Base-by-base conservation (phyloP, 176 grass and related monocot genomes). In the Oryza officinalis region DNA sequence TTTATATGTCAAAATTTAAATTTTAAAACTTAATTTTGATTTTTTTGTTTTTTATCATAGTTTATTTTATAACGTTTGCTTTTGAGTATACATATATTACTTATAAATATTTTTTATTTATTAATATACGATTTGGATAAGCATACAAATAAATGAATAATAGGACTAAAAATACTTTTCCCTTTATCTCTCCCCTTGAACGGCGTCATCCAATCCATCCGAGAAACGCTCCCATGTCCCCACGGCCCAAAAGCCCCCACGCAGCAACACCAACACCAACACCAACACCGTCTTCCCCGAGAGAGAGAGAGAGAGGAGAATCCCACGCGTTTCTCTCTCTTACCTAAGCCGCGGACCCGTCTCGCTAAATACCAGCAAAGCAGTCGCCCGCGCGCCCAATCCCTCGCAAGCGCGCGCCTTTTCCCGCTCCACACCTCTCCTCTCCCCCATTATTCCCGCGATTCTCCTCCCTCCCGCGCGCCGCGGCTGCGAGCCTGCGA, bases 381-480 rank as follows among this genome's bases (percentile, higher is more conserved):
- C 57, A 9, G 2, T 11, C 57, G 2, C 57, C 30, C 75, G 78
- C 74, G 22, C 66, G 65, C 81, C 84, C 85, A 86, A 10, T 50
- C 49, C 23, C 32, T 75, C 81, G 25, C 81, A 75, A 70, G 20
- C 59, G 70, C 76, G 82, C 82, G 87, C 77, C 91, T 79, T 90
- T 87, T 85, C 84, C 70, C 80, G 44, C 80, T 69, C 63, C 27
- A 23, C 83, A 20, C 83, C 37, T 33, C 87, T 41, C 80, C n/a
- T n/a, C n/a, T n/a, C 81, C 45, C 80, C 81, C 84, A 91, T 80
- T 80, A 83, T 87, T 84, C 89, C 81, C 89, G 81, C 75, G 76
- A 71, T 81, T 88, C 75, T 81, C 66, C 79, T 40, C 8, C 1
- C 40, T 41, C 40, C 71, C 57, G 25, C 83, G 47, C 30, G 38